A percentile compares a stretch with the other conserved stretches of the same genome.
phyloP scores from a whole-genome alignment of 2,329 filamentous ascomycete genomes.

The Penicillium fuscoglaucum region DNA sequence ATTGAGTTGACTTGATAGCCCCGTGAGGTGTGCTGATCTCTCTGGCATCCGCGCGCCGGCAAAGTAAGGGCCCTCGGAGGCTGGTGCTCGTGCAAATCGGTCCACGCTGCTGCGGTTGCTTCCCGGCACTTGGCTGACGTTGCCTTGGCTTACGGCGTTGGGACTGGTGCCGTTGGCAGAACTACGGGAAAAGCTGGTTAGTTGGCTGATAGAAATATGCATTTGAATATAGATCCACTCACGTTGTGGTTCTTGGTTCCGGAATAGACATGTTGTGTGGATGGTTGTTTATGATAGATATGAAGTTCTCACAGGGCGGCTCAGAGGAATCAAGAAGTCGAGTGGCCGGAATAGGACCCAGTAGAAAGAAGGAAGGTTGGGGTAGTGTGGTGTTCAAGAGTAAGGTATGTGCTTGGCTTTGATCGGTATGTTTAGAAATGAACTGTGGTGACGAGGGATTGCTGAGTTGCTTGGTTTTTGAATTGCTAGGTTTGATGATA shows the following conservation, averaged over 20 bases:
- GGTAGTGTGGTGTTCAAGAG: background rate
- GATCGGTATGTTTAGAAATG: background rate
- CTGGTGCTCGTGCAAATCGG: conserved; percentile 29
- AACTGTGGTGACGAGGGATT: background rate
- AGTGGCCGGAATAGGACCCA: background rate
- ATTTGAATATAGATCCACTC: background rate
- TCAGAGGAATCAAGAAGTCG: background rate
- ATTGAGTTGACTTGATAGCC: conserved; percentile 34
- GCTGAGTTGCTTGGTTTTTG: background rate
- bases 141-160: conserved; percentile 28
- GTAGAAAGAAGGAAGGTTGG: background rate
- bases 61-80: conserved; percentile 37
- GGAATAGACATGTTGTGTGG: conserved; percentile 21
- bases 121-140: conserved; percentile 30
- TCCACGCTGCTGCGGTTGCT: conserved; percentile 27
- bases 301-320: background rate
- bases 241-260: conserved; percentile 15
- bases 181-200: conserved; percentile 11
- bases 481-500: background rate
- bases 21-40: conserved; percentile 31
- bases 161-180: conserved; percentile 21
- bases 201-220: background rate
- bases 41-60: conserved; percentile 33
- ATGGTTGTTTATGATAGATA: background rate
- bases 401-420: background rate